These are phyloP conservation scores for Exidia glandulosa DNA, from an alignment of 768 basidiomycete species.

Conservation along the genomic window DNA sequence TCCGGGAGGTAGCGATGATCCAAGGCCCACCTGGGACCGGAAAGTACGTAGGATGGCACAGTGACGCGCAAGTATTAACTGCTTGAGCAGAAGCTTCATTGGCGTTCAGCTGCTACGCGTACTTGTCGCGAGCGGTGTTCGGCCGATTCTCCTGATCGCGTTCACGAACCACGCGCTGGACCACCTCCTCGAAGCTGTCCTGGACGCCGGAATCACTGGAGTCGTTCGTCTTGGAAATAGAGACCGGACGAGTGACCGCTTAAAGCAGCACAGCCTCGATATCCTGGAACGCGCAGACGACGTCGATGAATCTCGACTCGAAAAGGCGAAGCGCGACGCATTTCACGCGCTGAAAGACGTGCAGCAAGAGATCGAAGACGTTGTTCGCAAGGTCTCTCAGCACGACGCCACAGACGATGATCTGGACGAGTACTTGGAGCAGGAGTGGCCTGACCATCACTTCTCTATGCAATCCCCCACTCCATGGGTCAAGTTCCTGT, in stretches of 20 bases:
- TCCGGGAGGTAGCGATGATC: slow-evolving; percentile 51
- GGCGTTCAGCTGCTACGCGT: slow-evolving; percentile 61
- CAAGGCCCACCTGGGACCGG: slow-evolving; percentile 79
- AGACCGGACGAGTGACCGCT: slow-evolving; percentile 40
- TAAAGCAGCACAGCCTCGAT: slow-evolving; percentile 51
- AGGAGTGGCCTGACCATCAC: slow-evolving; percentile 38
- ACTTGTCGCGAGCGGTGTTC: slow-evolving; percentile 39
- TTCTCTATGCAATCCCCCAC: slow-evolving; percentile 34
- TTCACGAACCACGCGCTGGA: slow-evolving; percentile 78
- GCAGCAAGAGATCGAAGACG: slow-evolving; percentile 32
- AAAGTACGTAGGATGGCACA: slow-evolving; percentile 30
- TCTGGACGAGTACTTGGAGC: slow-evolving; percentile 30
- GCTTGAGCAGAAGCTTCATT: slow-evolving; percentile 41
- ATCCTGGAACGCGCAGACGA: slow-evolving; percentile 35
- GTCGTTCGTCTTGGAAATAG: slow-evolving; percentile 60
- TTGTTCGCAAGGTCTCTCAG: slow-evolving; percentile 34
- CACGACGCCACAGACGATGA: slow-evolving; percentile 24
- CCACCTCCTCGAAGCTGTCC: slow-evolving; percentile 52
- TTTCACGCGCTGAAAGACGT: slow-evolving; percentile 31
- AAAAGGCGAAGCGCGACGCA: slow-evolving; percentile 22
- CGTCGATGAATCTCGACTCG: slow-evolving; percentile 28
- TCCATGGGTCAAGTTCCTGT: slow-evolving; percentile 29
- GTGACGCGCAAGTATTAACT: not conserved
- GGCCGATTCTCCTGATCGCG: slow-evolving; percentile 46
- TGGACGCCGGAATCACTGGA: slow-evolving; percentile 52